Conservation (phyloP, 768 basidiomycete genomes). For the Boletus pseudo-olivaceus region DNA sequence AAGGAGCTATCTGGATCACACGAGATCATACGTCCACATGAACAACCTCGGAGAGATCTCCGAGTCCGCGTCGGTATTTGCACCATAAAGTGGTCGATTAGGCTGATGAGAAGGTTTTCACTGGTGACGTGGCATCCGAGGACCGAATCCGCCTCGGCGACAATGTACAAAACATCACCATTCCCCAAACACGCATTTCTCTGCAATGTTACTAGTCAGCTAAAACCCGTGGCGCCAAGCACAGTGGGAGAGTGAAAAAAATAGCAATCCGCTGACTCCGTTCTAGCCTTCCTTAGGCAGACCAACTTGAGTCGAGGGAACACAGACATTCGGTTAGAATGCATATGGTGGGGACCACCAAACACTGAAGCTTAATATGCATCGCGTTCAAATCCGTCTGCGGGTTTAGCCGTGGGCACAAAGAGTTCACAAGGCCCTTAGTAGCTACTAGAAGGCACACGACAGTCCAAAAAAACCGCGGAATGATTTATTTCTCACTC, state of each 20-base stretch:
- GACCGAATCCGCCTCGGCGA: not conserved
- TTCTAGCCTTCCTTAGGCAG: not conserved
- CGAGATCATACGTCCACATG: not conserved
- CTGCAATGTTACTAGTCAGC: not conserved
- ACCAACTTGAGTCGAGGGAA: not conserved
- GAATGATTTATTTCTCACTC: too few relatives aligned
- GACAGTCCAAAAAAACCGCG: too few relatives aligned
- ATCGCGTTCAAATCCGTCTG: too few relatives aligned
- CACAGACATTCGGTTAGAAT: too few relatives aligned
- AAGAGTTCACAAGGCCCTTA: too few relatives aligned
- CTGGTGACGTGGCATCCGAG: not conserved
- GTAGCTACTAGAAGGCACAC: too few relatives aligned
- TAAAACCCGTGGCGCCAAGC: not conserved
- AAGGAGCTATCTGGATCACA: not conserved
- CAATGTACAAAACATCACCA: not conserved
- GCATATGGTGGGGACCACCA: too few relatives aligned
- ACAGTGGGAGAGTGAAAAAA: not conserved
- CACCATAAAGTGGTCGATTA: not conserved
- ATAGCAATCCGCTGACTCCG: too few relatives aligned
- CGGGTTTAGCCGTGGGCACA: too few relatives aligned
- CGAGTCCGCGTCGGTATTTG: not conserved
- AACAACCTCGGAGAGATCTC: not conserved
- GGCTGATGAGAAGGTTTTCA: not conserved
- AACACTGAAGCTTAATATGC: too few relatives aligned
- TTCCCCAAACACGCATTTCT: not conserved